These are phyloP conservation scores for Castanea mollissima DNA, from an alignment of 306 rosid species.

Conservation along the genomic window DNA sequence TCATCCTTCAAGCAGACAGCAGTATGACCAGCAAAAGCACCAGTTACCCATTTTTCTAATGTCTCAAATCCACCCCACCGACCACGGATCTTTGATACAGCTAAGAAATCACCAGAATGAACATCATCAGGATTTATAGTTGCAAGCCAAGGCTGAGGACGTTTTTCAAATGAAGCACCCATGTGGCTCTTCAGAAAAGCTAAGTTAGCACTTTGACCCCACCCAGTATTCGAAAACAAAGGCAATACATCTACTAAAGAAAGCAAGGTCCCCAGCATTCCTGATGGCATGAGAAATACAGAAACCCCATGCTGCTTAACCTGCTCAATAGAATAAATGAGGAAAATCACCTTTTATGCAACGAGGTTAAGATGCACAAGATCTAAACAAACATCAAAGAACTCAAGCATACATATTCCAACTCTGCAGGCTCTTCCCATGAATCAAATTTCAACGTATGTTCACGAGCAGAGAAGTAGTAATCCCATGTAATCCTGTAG, in stretches of 20 bases:
- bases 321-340: conserved; percentile 44
- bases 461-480: conserved; percentile 80
- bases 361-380: background rate
- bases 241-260: conserved; percentile 87
- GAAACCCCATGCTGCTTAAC: conserved; percentile 93
- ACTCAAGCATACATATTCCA: conserved; percentile 78
- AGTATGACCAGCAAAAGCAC: conserved; percentile 98
- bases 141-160: conserved; percentile 68
- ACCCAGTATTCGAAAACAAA: conserved; percentile 74
- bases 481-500: conserved; percentile 94
- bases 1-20: conserved; percentile 98
- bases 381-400: conserved; percentile 17
- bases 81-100: conserved; percentile 94
- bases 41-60: conserved; percentile 96
- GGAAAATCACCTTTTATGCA: conserved; percentile 16
- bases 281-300: conserved; percentile 99
- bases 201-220: conserved; percentile 90
- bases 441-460: conserved; percentile 79
- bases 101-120: conserved; percentile 93
- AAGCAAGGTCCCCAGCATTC: conserved; percentile 91
- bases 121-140: conserved; percentile 79
- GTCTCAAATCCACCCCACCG: conserved; percentile 99
- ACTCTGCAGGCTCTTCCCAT: conserved; percentile 96
- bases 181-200: conserved; percentile 82
- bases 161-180: conserved; percentile 88